phyloP scores from a whole-genome alignment of 768 basidiomycete species.

The Leccinellum luteum region DNA sequence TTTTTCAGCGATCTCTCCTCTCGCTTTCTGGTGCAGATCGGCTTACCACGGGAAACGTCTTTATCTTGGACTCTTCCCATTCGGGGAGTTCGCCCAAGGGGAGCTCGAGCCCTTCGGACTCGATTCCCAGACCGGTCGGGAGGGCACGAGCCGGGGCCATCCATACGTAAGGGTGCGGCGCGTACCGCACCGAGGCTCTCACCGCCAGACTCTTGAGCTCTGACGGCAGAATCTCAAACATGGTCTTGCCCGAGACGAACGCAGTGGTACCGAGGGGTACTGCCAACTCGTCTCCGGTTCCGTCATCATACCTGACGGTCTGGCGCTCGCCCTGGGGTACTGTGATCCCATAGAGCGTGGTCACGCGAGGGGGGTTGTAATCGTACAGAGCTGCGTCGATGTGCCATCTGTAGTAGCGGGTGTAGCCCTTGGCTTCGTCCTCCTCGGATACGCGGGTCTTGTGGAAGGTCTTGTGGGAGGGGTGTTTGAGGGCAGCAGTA shows the following conservation, averaged over 20 bases:
- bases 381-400: slow-evolving; percentile 87
- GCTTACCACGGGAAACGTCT: slow-evolving; percentile 64
- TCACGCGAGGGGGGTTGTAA: slow-evolving; percentile 76
- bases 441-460: slow-evolving; percentile 70
- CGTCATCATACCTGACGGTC: slow-evolving; percentile 77
- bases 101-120: slow-evolving; percentile 72
- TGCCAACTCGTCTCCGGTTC: slow-evolving; percentile 75
- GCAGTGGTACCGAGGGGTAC: slow-evolving; percentile 89
- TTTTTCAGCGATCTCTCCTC: not conserved
- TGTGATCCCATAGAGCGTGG: slow-evolving; percentile 75
- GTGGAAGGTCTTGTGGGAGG: slow-evolving; percentile 84
- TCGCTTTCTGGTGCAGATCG: not conserved
- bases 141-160: slow-evolving; percentile 75
- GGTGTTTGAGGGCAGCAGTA: slow-evolving; percentile 79
- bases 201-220: slow-evolving; percentile 80
- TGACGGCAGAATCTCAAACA: slow-evolving; percentile 75
- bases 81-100: slow-evolving; percentile 63
- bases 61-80: slow-evolving; percentile 79
- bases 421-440: slow-evolving; percentile 73
- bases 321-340: slow-evolving; percentile 69
- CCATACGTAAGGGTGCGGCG: slow-evolving; percentile 89
- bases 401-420: slow-evolving; percentile 92
- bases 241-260: slow-evolving; percentile 76
- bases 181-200: slow-evolving; percentile 69
- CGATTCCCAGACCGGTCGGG: slow-evolving; percentile 81